phyloP scores from a whole-genome alignment of 2,329 filamentous ascomycete genomes.

The Sclerotinia nivalis region DNA sequence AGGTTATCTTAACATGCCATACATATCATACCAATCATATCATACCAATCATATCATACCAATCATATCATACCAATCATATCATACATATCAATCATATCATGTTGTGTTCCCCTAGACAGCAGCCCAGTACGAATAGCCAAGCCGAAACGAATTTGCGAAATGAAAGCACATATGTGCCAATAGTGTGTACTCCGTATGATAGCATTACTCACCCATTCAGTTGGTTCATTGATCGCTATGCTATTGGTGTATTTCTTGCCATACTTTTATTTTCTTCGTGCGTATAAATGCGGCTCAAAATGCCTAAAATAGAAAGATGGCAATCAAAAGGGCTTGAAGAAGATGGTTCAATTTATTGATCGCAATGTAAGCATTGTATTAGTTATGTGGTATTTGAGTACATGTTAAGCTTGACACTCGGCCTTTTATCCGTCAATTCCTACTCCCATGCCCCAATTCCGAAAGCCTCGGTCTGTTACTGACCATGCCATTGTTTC shows the following conservation, averaged over 20 bases:
- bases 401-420: slow-evolving; percentile 16
- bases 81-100: no score
- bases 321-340: neutral
- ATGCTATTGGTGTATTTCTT: neutral
- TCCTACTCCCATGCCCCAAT: neutral
- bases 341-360: neutral
- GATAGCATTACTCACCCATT: neutral
- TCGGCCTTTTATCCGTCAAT: neutral
- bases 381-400: slow-evolving; percentile 21
- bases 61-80: no score
- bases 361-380: slow-evolving; percentile 13
- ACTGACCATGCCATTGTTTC: neutral
- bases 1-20: neutral
- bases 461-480: neutral
- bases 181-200: neutral
- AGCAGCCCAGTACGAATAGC: neutral
- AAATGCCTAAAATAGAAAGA: neutral
- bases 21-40: no score
- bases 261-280: neutral
- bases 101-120: neutral
- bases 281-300: neutral
- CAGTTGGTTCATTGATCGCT: neutral
- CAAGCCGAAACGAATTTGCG: neutral
- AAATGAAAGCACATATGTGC: neutral
- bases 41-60: no score